Evolutionary conservation across 2,329 filamentous ascomycete species (phyloP).

Genomic region (Alternaria dauci): DNA sequence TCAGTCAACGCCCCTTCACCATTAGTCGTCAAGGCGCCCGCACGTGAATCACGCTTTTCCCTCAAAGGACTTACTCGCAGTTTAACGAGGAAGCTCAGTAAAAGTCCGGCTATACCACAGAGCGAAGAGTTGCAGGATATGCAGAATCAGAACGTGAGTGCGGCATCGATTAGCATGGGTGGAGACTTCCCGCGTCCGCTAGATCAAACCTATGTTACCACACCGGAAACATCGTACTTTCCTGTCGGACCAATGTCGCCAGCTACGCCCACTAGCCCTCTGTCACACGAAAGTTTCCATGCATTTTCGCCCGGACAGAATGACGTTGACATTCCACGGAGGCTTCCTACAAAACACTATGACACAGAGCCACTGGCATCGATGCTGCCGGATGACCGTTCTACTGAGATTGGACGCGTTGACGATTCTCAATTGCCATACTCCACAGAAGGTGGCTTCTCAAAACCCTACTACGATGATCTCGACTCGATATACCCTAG

Average conservation of each 20-base stretch:
- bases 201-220: slow-evolving; percentile 26
- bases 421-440: slow-evolving; percentile 15
- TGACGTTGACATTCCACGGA: slow-evolving; percentile 15
- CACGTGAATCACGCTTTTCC: slow-evolving; percentile 42
- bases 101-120: slow-evolving; percentile 18
- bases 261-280: slow-evolving; percentile 24
- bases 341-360: slow-evolving; percentile 6
- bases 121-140: slow-evolving; percentile 40
- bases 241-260: slow-evolving; percentile 31
- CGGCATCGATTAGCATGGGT: slow-evolving; percentile 23
- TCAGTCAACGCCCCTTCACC: slow-evolving; percentile 32
- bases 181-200: slow-evolving; percentile 32
- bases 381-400: slow-evolving; percentile 41
- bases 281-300: slow-evolving; percentile 10
- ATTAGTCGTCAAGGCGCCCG: slow-evolving; percentile 23
- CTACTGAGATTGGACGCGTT: slow-evolving; percentile 30
- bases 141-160: slow-evolving; percentile 12
- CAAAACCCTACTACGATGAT: slow-evolving; percentile 42
- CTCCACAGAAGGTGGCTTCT: slow-evolving; percentile 17
- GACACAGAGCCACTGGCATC: slow-evolving; percentile 33
- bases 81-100: slow-evolving; percentile 38
- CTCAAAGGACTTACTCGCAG: slow-evolving; percentile 42
- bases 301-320: slow-evolving; percentile 17
- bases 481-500: slow-evolving; percentile 39
- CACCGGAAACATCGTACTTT: slow-evolving; percentile 29